Conservation (phyloP, 2,329 filamentous ascomycete genomes). For the Myriosclerotinia curreyana region DNA sequence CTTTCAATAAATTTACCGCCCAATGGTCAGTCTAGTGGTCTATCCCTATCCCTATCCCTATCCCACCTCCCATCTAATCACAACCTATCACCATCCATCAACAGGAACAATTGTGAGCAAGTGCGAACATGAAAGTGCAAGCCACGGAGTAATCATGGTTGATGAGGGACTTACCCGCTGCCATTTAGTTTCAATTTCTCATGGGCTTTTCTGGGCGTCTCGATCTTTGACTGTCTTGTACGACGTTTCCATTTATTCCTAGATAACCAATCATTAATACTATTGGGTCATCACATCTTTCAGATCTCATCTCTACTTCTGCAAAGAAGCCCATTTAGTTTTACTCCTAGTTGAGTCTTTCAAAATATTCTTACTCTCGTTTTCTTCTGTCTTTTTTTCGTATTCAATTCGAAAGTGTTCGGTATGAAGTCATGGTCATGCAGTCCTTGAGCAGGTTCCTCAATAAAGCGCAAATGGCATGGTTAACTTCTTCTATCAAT, state of each 20-base stretch:
- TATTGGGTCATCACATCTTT: conserved; percentile 15
- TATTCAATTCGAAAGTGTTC: conserved; percentile 24
- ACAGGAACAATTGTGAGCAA: background rate
- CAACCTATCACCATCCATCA: conserved; percentile 22
- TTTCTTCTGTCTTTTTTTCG: conserved; percentile 8
- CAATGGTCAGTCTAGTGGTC: conserved; percentile 12
- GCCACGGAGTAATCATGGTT: background rate
- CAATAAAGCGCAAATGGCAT: conserved; percentile 37
- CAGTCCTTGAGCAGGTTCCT: conserved; percentile 38
- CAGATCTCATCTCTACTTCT: background rate
- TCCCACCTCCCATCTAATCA: conserved; percentile 8
- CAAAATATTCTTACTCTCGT: conserved; percentile 7
- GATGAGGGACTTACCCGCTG: conserved; percentile 21
- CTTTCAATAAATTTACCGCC: conserved; percentile 21
- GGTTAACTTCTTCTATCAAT: conserved; percentile 33
- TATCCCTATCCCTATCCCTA: conserved; percentile 3
- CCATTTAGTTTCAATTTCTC: conserved; percentile 6
- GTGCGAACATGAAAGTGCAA: conserved; percentile 1
- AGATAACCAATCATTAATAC: conserved; percentile 17
- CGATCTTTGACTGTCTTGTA: conserved; percentile 12
- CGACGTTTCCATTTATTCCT: conserved; percentile 10
- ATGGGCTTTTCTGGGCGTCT: conserved; percentile 18
- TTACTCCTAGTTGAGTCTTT: conserved; percentile 2
- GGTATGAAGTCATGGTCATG: conserved; percentile 37
- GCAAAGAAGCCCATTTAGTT: conserved; percentile 10